A percentile compares a stretch with the other conserved stretches of the same genome.
These are phyloP conservation scores for Pholiota adiposa DNA, from an alignment of 1,284 basidiomycete species.

Conservation along the genomic window DNA sequence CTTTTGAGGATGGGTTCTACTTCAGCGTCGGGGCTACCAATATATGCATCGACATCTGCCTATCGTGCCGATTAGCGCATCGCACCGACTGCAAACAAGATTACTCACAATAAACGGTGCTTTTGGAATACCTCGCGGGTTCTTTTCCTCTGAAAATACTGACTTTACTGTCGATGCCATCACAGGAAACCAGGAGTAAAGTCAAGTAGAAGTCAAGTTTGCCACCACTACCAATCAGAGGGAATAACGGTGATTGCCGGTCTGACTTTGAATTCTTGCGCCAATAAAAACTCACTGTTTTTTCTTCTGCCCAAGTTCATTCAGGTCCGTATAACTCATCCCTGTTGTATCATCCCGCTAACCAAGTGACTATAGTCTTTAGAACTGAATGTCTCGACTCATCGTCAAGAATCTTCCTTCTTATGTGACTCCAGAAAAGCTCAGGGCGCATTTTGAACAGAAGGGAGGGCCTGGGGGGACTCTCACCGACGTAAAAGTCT, in stretches of 20 bases:
- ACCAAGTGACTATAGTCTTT: constrained; percentile 1
- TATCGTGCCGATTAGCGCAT: constrained; percentile 20
- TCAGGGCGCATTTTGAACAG: constrained; percentile 75
- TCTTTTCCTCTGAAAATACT: constrained; percentile 60
- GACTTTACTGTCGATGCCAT: constrained; percentile 43
- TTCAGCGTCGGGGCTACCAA: constrained; percentile 81
- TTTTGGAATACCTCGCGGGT: constrained; percentile 91
- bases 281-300: constrained; percentile 13
- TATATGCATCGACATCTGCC: constrained; percentile 84
- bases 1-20: constrained; percentile 81
- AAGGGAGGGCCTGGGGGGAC: constrained; percentile 65
- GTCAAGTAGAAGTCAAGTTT: too few relatives aligned
- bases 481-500: constrained; percentile 89
- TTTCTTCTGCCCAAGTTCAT: constrained; percentile 12
- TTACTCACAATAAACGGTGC: constrained; percentile 90
- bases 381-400: constrained; percentile 77
- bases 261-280: constrained; percentile 10
- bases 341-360: constrained; percentile 6
- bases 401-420: constrained; percentile 90
- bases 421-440: constrained; percentile 67
- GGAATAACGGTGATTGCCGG: constrained; percentile 5
- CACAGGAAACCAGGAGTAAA: not conserved
- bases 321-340: constrained; percentile 17
- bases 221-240: too few relatives aligned
- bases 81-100: not conserved